Base-by-base conservation (phyloP, 768 basidiomycete species). In the Panus rudis region DNA sequence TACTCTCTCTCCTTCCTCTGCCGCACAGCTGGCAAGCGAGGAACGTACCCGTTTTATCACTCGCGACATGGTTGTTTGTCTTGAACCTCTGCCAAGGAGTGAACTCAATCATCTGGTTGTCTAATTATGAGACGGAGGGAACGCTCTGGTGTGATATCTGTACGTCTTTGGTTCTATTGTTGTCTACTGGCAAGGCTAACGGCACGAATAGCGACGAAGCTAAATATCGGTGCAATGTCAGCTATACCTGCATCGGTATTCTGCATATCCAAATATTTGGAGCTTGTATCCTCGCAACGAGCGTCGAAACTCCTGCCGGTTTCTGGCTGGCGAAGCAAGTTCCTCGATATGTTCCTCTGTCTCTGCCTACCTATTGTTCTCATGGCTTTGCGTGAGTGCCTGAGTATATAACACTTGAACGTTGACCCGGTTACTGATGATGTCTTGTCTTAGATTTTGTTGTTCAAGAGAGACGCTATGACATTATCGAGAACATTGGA, bases 81-180 rank as follows among this genome's bases (percentile, higher is more conserved):
- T 49, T 52, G n/a, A 64, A 57, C 40, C 17, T 70, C 14, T 53
- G 67, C 6, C 59, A 58, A 41, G 63, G 69, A 26, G 46, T 68
- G 32, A 63, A 70, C 50, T 42, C 57, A 13, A 49, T 69, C 16
- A 40, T 65, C 1, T 68, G 63, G 66, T 46, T 47, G 14, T 55
- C 58, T 33, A 62, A 56, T 39, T 31, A 48, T 16, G 45, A 28
- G 1, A 49, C 60, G 31, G 45, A 20, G 2, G 34, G 51, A 1
- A 58, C 62, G 3, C 54, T 64, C 7, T 68, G 65, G 63, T 68
- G 68, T 42, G 68, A 67, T 42, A 61, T 69, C 25, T 43, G 67
- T 70, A 20, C 13, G 51, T 51, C 16, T 17, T 16, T 20, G 21
- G 8, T 14, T 8, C n/a, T 35, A 16, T 35, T 7, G 21, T 20